Evolutionary conservation across 2,329 filamentous ascomycete genomes (phyloP).

Genomic region (Aspergillus ustus): DNA sequence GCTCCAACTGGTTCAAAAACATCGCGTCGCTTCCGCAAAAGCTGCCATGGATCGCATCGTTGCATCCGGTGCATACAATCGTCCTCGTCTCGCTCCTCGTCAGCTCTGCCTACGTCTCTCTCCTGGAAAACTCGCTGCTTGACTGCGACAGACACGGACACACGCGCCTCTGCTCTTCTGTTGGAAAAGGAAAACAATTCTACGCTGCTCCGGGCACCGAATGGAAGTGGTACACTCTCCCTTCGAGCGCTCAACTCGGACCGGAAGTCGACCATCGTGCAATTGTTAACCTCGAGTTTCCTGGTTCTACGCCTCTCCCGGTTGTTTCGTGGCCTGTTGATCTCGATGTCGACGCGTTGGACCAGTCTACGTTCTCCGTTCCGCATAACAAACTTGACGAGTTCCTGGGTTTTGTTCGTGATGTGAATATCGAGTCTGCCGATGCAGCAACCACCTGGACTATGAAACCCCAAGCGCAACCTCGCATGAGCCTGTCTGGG

Average conservation of each 20-base stretch:
- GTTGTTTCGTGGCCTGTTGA: background rate
- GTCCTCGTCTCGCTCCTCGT: background rate
- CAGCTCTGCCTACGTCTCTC: slow-evolving; percentile 3
- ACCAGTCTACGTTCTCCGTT: background rate
- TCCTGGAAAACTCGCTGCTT: background rate
- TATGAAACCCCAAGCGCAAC: background rate
- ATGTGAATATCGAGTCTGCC: background rate
- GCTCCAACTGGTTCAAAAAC: background rate
- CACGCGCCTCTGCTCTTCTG: background rate
- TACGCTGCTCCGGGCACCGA: background rate
- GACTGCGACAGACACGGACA: background rate
- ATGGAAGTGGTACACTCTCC: background rate
- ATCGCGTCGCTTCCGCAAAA: background rate
- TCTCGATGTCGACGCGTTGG: background rate
- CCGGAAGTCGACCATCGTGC: background rate
- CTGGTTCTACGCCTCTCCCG: background rate
- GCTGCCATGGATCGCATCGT: background rate
- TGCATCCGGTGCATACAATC: background rate
- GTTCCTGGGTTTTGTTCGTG: background rate
- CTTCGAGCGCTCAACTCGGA: background rate
- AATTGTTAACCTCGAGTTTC: background rate
- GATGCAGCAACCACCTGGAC: background rate
- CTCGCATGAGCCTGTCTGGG: background rate
- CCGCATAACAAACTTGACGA: background rate
- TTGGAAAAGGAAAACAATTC: background rate